These are phyloP conservation scores for Spizellomyces sp. DNA, from an alignment of 192 early-diverging fungal genomes.

Conservation along the genomic window DNA sequence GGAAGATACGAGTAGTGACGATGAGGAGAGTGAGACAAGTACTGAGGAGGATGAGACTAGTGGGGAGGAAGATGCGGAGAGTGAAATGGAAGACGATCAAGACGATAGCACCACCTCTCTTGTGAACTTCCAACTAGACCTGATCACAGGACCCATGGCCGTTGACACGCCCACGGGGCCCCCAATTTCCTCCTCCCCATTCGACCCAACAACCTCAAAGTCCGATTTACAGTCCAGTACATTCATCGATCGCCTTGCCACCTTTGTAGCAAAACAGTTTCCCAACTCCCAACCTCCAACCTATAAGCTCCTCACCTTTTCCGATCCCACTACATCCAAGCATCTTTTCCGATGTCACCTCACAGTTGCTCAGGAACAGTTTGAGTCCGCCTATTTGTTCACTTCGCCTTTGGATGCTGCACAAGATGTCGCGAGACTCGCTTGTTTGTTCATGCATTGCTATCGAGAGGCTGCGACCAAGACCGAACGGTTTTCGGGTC, in stretches of 20 bases:
- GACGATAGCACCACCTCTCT: neutral
- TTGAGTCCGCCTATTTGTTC: conserved; percentile 13
- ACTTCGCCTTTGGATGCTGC: conserved; percentile 7
- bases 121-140: neutral
- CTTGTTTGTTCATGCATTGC: conserved; percentile 23
- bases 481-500: conserved; percentile 19
- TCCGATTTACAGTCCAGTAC: neutral
- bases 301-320: neutral
- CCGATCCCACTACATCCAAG: neutral
- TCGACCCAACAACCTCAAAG: neutral
- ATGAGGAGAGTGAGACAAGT: neutral
- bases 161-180: neutral
- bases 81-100: neutral
- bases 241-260: conserved; percentile 7
- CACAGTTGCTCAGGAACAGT: conserved; percentile 18
- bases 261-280: conserved; percentile 12
- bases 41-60: neutral
- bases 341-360: conserved; percentile 13
- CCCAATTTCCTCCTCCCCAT: neutral
- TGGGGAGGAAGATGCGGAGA: neutral
- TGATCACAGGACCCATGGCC: neutral
- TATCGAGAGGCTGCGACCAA: conserved; percentile 12
- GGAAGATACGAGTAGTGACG: neutral
- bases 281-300: neutral
- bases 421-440: conserved; percentile 10